phyloP scores from a whole-genome alignment of 164 flowering plant species.

The Vitis rupestris region DNA sequence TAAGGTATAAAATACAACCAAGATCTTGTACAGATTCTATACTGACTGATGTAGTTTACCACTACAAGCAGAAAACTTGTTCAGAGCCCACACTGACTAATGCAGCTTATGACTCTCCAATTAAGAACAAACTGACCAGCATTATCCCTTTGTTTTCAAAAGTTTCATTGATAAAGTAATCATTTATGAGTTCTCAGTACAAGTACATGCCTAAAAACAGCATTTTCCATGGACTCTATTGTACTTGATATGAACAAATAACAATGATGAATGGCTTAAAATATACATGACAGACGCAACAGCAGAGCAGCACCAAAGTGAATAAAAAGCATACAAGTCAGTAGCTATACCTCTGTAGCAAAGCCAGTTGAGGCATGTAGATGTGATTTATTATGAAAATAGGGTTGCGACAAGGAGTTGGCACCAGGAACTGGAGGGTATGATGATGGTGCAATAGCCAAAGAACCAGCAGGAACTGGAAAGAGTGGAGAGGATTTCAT shows the following conservation, averaged over 20 bases:
- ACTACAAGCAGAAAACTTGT: too few species aligned
- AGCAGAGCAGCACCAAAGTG: neutral
- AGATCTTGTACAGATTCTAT: too few species aligned
- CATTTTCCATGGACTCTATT: too few species aligned
- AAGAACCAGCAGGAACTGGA: slow-evolving; percentile 36
- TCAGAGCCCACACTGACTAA: too few species aligned
- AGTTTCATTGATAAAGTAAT: too few species aligned
- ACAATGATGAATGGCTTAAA: neutral
- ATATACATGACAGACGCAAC: neutral
- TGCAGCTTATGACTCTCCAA: too few species aligned
- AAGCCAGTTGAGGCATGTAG: slow-evolving; percentile 25
- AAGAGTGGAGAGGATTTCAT: slow-evolving; percentile 30
- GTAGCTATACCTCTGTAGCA: slow-evolving; percentile 30
- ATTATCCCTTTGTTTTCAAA: too few species aligned
- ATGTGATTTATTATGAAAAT: slow-evolving; percentile 19
- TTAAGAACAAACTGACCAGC: too few species aligned
- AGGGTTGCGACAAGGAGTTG: slow-evolving; percentile 20
- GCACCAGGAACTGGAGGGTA: slow-evolving; percentile 24
- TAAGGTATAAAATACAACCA: too few species aligned
- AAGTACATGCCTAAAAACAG: too few species aligned
- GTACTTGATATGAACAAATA: neutral
- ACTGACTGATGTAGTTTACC: too few species aligned
- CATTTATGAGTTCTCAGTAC: too few species aligned
- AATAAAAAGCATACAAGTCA: neutral
- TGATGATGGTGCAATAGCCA: slow-evolving; percentile 24